Base-by-base conservation (phyloP, 2,329 filamentous ascomycete genomes). In the Diaporthe velutina region DNA sequence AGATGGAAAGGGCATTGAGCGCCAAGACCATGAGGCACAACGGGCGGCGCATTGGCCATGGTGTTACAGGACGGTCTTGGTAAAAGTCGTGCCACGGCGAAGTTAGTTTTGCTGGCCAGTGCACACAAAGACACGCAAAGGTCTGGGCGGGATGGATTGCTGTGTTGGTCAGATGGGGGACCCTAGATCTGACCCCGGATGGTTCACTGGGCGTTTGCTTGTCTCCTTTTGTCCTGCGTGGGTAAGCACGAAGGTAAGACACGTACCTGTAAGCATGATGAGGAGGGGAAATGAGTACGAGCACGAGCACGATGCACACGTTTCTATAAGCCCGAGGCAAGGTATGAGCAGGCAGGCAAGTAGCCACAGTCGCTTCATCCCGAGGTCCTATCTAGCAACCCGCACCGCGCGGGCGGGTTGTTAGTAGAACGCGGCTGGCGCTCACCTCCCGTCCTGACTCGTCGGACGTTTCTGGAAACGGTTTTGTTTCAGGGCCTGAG, bases 11-110 rank as follows among this genome's bases (percentile, higher is more conserved):
- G 30, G 61, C 42, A 67, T 67, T 50, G 45, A 50, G 42, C 10
- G 61, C 61, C 42, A 67, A 67, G 42, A 52, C 10, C 19, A n/a
- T 6, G 22, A 35, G 30, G 61, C 42, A 35, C 61, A 67, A 52
- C 30, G 42, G 30, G 42, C 61, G 13, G 58, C 42, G 61, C 61
- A 50, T 67, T 50, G 61, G 61, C 61, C 61, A 67, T 67, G 61
- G 22, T 50, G 42, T 67, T 67, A 67, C 61, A 50, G 61, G 28
- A 66, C 12, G 30, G 45, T 30, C 30, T 1, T n/a, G 30, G 22
- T 22, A 7, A 6, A 6, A 54, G 25, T 25, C n/a, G 25, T 54
- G 25, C 9, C 25, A 12, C 25, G 52, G 52, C 52, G 25, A n/a
- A 30, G 13, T 28, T 58, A 22, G 33, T n/a, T n/a, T 33, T 58